Evolutionary conservation across 2,329 filamentous ascomycete genomes (phyloP), one percentile per base, ranked within the genome.

Genomic region (Penicillium sp.): DNA sequence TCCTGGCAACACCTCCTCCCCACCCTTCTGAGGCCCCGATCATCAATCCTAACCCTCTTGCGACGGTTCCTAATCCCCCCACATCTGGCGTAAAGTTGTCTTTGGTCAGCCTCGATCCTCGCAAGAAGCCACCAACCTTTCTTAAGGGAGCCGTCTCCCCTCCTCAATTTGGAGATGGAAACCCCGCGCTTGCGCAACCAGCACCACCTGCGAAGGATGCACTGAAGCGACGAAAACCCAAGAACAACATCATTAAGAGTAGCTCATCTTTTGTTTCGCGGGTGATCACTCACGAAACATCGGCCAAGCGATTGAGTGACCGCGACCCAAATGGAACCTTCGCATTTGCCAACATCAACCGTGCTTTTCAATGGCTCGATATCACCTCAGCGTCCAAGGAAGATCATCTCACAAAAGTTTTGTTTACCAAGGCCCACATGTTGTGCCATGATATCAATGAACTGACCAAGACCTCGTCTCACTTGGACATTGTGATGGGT

Each of bases 251-350:
- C 74, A 88, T 93, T 52, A 99, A 99, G 81, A 98, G 92, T 78
- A 98, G 96, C 75, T 99, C 95, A 10, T 96, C 93, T 0, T 99
- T 97, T 71, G 95, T 99, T 29, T 97, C 93, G n/a, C 82, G 95
- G 53, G 93, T 97, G 31, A 96, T 98, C 62, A 88, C 92, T 16
- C 90, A 96, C 68, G 95, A 99, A 67, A 82, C 83, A 5, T 75
- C 96, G 53, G 82, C 84, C 22, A 96, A 95, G 75, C 87, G 90
- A 62, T 75, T 98, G 61, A 84, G 86, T 48, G 95, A 98, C 31
- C 87, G 91, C 60, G 86, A 87, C 13, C 81, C 82, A 2, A 90
- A 95, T 61, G 93, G 92, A 1, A 75, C 95, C 3, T 96, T 95
- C 75, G 90, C 89, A 2, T 98, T 99, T 80, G 92, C 90, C 48